These are phyloP conservation scores for Centaurea solstitialis DNA, from an alignment of 129 eudicot species.

Conservation along the genomic window DNA sequence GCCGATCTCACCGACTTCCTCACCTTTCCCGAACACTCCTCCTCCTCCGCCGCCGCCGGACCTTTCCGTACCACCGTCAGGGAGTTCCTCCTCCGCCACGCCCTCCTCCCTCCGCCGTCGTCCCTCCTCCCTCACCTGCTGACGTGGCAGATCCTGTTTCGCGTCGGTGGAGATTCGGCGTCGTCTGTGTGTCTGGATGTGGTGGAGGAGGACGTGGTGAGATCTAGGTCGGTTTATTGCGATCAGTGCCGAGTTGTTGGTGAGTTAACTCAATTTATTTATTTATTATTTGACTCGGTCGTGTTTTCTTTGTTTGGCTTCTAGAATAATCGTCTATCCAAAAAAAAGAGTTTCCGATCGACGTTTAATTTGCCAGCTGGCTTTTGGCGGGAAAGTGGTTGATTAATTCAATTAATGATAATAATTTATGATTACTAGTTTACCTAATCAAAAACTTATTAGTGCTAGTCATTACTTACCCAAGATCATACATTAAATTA, in stretches of 20 bases:
- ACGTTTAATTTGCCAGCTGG: slow-evolving; percentile 12
- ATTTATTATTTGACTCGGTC: slow-evolving; percentile 1
- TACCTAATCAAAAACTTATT: neutral
- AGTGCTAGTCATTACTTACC: neutral
- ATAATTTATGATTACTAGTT: neutral
- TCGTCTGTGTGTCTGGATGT: slow-evolving; percentile 75
- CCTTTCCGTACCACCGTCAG: too few relatives aligned
- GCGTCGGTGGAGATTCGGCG: too few relatives aligned
- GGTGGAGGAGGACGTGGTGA: slow-evolving; percentile 83
- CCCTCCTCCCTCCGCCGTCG: too few relatives aligned
- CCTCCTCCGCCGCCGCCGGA: slow-evolving; percentile 30
- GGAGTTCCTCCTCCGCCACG: too few relatives aligned
- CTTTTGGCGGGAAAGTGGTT: slow-evolving; percentile 17
- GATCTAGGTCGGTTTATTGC: slow-evolving; percentile 89
- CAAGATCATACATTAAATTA: neutral
- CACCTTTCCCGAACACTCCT: too few relatives aligned
- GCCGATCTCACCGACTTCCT: slow-evolving; percentile 84
- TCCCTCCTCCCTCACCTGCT: slow-evolving; percentile 75
- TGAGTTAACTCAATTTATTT: slow-evolving; percentile 52
- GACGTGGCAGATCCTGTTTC: slow-evolving; percentile 83
- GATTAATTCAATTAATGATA: slow-evolving; percentile 19
- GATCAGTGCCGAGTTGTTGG: slow-evolving; percentile 99
- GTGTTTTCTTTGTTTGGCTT: slow-evolving; percentile 11
- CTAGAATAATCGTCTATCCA: slow-evolving; percentile 21
- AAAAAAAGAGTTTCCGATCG: neutral